These are phyloP conservation scores for Ceratorhiza oryzae-sativae DNA, from an alignment of 1,284 basidiomycete species.

Conservation along the genomic window DNA sequence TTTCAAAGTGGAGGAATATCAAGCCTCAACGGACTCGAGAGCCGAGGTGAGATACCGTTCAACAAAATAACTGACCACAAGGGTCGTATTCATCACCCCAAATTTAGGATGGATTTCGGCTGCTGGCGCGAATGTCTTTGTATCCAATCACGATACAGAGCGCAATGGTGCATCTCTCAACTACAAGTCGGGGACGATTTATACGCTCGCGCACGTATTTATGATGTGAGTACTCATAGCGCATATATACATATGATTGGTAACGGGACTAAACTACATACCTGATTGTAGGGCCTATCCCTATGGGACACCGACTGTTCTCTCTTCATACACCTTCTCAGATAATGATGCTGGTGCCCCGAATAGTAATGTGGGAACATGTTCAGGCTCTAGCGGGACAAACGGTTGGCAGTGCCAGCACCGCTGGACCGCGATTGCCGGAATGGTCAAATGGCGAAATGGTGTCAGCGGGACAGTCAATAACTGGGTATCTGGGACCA, in stretches of 20 bases:
- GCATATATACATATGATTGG: background rate
- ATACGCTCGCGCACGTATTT: slow-evolving; percentile 67
- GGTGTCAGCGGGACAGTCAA: slow-evolving; percentile 55
- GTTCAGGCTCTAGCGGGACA: slow-evolving; percentile 59
- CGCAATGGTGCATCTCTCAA: slow-evolving; percentile 65
- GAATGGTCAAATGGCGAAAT: slow-evolving; percentile 71
- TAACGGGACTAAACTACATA: background rate
- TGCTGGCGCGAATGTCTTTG: slow-evolving; percentile 66
- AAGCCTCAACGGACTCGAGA: slow-evolving; percentile 48
- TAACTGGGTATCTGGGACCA: slow-evolving; percentile 64
- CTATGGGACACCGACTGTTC: slow-evolving; percentile 68
- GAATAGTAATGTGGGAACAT: slow-evolving; percentile 62
- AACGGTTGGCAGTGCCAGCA: slow-evolving; percentile 65
- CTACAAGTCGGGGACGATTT: slow-evolving; percentile 67
- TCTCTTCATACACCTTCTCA: slow-evolving; percentile 65
- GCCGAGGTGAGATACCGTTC: too few relatives aligned
- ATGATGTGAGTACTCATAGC: slow-evolving; percentile 54
- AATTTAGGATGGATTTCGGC: slow-evolving; percentile 68
- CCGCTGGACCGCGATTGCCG: slow-evolving; percentile 62
- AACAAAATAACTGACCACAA: too few relatives aligned
- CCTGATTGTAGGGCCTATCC: slow-evolving; percentile 57
- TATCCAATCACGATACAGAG: slow-evolving; percentile 74
- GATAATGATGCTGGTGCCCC: slow-evolving; percentile 63
- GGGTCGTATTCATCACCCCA: too few relatives aligned
- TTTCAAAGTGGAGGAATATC: slow-evolving; percentile 63